Evolutionary conservation across 2,329 filamentous ascomycete genomes (phyloP).

Genomic region (Pseudogymnoascus sp.): DNA sequence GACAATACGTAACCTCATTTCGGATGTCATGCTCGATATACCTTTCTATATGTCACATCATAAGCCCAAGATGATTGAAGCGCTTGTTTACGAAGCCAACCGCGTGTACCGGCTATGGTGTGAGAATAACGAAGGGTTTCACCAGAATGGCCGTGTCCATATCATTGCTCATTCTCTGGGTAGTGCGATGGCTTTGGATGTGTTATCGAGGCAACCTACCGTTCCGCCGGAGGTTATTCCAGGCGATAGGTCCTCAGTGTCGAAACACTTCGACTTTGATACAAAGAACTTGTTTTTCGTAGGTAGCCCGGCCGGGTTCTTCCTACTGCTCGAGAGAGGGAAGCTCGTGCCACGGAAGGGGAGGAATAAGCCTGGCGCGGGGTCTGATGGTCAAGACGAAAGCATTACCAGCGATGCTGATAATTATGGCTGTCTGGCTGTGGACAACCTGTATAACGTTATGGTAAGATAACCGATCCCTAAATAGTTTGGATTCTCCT

Average conservation of each 20-base stretch:
- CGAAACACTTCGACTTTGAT: constrained; percentile 76
- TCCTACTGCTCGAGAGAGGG: constrained; percentile 72
- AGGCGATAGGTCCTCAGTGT: constrained; percentile 33
- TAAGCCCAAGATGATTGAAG: constrained; percentile 87
- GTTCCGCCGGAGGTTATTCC: constrained; percentile 45
- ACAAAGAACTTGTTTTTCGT: constrained; percentile 82
- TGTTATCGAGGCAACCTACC: constrained; percentile 83
- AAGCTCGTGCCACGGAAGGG: constrained; percentile 67
- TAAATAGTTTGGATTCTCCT: constrained; percentile 22
- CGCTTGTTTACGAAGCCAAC: constrained; percentile 84
- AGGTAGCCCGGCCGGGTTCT: constrained; percentile 87
- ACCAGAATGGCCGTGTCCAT: constrained; percentile 74
- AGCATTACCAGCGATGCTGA: constrained; percentile 69
- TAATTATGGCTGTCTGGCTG: constrained; percentile 79
- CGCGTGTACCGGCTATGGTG: constrained; percentile 95
- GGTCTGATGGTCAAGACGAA: constrained; percentile 43
- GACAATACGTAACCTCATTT: constrained; percentile 86
- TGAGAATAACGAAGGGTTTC: constrained; percentile 81
- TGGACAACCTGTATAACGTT: constrained; percentile 96
- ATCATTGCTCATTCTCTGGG: constrained; percentile 89
- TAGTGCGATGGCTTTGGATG: constrained; percentile 88
- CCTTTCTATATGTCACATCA: constrained; percentile 97
- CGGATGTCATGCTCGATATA: constrained; percentile 96
- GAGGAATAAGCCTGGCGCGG: constrained; percentile 64
- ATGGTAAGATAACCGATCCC: constrained; percentile 33